Evolutionary conservation across 371 early-diverging fungal genomes (phyloP).

Genomic region (Mucor velutinosus): DNA sequence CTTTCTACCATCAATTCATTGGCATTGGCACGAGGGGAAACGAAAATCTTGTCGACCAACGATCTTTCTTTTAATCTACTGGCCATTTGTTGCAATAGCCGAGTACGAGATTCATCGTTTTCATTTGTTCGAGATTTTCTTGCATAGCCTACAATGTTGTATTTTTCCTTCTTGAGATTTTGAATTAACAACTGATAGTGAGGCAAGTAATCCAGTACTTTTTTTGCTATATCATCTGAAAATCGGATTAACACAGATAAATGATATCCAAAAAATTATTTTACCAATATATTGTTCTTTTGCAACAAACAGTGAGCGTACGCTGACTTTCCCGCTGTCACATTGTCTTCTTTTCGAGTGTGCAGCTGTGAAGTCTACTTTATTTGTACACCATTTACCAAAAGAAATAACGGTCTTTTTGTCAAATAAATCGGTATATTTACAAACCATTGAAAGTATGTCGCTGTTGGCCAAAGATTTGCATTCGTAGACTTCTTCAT

Average conservation of each 20-base stretch:
- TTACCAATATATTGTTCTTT: constrained; percentile 25
- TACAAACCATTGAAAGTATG: constrained; percentile 25
- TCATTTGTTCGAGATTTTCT: constrained; percentile 27
- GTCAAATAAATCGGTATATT: constrained; percentile 24
- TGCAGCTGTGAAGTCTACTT: constrained; percentile 18
- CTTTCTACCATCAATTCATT: too few relatives aligned
- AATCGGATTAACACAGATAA: constrained; percentile 22
- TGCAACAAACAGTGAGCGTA: constrained; percentile 26
- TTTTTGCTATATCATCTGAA: constrained; percentile 26
- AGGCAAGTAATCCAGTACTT: constrained; percentile 25
- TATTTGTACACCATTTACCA: constrained; percentile 21
- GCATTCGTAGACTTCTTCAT: constrained; percentile 25
- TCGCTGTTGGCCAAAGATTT: constrained; percentile 22
- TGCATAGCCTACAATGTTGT: constrained; percentile 27
- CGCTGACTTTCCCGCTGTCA: constrained; percentile 22
- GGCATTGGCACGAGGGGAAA: too few relatives aligned
- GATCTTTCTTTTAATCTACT: not conserved
- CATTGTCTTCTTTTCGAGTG: constrained; percentile 13
- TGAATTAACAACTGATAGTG: constrained; percentile 22
- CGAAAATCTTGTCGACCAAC: too few relatives aligned
- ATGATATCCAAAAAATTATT: constrained; percentile 22
- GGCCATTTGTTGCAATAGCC: constrained; percentile 24
- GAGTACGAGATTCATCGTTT: constrained; percentile 26
- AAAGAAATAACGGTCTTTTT: constrained; percentile 18
- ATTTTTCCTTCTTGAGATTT: constrained; percentile 20